phyloP scores from a whole-genome alignment of 2,329 filamentous ascomycete genomes.

The Aspergillus aculeatus region DNA sequence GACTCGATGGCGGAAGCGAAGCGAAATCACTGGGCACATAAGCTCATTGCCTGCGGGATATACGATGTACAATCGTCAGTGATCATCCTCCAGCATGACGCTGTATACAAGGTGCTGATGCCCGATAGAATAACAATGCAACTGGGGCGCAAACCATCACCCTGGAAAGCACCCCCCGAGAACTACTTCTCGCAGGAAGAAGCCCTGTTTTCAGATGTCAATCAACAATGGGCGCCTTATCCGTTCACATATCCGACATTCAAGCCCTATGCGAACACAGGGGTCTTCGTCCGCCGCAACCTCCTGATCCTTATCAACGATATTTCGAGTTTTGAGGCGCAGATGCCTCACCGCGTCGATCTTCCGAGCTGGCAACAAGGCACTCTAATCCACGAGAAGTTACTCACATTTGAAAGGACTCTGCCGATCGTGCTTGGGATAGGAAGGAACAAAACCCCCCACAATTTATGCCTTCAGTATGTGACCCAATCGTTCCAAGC shows the following conservation, averaged over 20 bases:
- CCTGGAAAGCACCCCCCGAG: neutral
- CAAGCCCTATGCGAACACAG: neutral
- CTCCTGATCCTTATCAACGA: slow-evolving; percentile 1
- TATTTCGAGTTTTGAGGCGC: neutral
- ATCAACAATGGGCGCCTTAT: slow-evolving; percentile 3
- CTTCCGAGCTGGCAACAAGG: neutral
- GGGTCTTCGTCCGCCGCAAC: neutral
- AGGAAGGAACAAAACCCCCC: neutral
- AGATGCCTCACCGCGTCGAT: neutral
- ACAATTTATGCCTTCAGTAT: slow-evolving; percentile 2
- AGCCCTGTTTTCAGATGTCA: neutral
- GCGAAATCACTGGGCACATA: neutral
- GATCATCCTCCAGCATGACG: neutral
- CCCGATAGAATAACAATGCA: neutral
- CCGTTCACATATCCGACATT: neutral
- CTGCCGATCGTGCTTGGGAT: neutral
- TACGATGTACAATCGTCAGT: slow-evolving; percentile 6
- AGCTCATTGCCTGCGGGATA: neutral
- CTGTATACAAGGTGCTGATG: neutral
- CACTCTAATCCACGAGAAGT: neutral
- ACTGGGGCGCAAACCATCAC: neutral
- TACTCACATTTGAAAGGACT: neutral
- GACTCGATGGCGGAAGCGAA: neutral
- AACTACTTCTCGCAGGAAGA: neutral
- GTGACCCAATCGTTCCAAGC: neutral